These are phyloP conservation scores for Striga hermonthica DNA, from an alignment of 305 asterid genomes.

Conservation along the genomic window DNA sequence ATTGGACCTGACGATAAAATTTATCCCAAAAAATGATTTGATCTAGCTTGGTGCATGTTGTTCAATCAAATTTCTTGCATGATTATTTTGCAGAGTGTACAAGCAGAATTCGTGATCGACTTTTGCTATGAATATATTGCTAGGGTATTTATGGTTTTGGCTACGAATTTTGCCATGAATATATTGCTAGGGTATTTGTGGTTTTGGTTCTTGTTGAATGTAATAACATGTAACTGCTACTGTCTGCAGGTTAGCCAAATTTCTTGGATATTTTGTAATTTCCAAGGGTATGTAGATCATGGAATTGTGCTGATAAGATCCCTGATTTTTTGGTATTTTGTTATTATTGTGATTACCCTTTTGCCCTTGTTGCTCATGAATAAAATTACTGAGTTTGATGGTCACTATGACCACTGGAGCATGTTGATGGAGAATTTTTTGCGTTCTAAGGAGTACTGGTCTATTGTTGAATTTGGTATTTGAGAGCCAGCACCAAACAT, in stretches of 20 bases:
- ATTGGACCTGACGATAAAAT: slow-evolving; percentile 74
- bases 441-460: no score
- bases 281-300: no score
- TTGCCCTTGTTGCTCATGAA: no score
- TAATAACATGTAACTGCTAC: no score
- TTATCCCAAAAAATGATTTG: slow-evolving; percentile 58
- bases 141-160: background rate
- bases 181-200: background rate
- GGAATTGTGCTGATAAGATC: no score
- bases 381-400: background rate
- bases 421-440: no score
- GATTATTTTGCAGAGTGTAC: background rate
- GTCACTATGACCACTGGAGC: background rate
- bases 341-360: no score
- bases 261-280: no score
- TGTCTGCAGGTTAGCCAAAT: no score
- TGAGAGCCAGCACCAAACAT: background rate
- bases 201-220: background rate
- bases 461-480: background rate
- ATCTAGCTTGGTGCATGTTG: background rate
- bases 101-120: background rate
- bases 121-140: background rate
- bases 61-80: background rate
- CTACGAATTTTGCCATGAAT: background rate
- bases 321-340: no score